A percentile compares a stretch with the other conserved stretches of the same genome.
Evolutionary conservation across 805 yeast genomes (phyloP).

Genomic region (Naumovozyma baii): DNA sequence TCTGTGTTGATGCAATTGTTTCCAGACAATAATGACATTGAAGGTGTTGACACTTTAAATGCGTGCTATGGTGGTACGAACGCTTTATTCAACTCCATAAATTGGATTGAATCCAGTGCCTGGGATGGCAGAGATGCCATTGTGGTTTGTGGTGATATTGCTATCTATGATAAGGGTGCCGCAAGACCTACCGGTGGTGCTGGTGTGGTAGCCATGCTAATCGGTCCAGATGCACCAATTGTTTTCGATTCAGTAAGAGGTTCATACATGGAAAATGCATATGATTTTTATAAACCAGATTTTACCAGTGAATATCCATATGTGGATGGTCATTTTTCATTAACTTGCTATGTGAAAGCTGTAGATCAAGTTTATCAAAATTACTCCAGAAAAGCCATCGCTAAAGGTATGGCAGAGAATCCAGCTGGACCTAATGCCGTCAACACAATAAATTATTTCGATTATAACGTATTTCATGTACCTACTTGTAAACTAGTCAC

Average conservation of each 20-base stretch:
- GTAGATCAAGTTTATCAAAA: slow-evolving; percentile 76
- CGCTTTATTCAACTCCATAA: slow-evolving; percentile 85
- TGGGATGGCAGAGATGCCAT: slow-evolving; percentile 99
- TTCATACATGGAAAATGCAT: slow-evolving; percentile 90
- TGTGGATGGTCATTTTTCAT: slow-evolving; percentile 94
- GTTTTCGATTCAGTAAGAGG: slow-evolving; percentile 87
- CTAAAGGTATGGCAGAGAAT: slow-evolving; percentile 37
- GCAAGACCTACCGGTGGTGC: slow-evolving; percentile 99
- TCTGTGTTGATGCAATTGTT: slow-evolving; percentile 91
- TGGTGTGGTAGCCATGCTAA: slow-evolving; percentile 86
- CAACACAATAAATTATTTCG: slow-evolving; percentile 67
- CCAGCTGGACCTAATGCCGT: slow-evolving; percentile 45
- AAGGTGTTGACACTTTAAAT: slow-evolving; percentile 91
- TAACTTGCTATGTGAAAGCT: slow-evolving; percentile 89
- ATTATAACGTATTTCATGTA: slow-evolving; percentile 93
- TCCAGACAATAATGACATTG: slow-evolving; percentile 76
- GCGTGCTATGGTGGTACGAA: slow-evolving; percentile 99
- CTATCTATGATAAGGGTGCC: slow-evolving; percentile 91
- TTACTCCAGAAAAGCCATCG: slow-evolving; percentile 67
- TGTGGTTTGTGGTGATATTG: slow-evolving; percentile 96
- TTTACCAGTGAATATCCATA: slow-evolving; percentile 93
- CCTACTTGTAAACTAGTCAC: slow-evolving; percentile 94
- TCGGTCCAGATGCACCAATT: slow-evolving; percentile 97
- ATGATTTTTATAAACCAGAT: slow-evolving; percentile 97
- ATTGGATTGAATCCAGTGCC: slow-evolving; percentile 90